Evolutionary conservation across 2,329 filamentous ascomycete species (phyloP), one percentile per base, ranked within the genome.

Genomic region (Phaeoacremonium minimum): DNA sequence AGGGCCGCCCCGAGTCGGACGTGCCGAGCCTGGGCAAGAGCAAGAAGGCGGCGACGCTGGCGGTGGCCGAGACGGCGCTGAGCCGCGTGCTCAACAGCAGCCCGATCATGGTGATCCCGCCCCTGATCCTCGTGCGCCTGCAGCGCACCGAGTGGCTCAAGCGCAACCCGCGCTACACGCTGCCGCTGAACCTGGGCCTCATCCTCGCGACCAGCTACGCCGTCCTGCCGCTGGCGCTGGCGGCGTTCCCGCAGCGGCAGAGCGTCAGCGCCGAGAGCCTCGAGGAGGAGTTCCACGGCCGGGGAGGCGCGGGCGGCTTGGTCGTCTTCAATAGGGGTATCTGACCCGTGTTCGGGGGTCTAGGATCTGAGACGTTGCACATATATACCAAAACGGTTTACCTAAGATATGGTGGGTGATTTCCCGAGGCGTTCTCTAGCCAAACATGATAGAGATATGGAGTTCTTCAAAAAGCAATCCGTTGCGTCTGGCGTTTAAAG

Each of bases 271-370:
- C 85, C 2, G 74, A 77, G 18, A 80, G 69, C 34, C 66, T 98
- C 38, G 93, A 97, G 71, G 71, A 84, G 45, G 87, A 95, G 63
- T 97, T 98, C 59, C 84, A 83, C 64, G 83, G 80, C 6, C 77
- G 77, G 38, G 90, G 88, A 19, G 91, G 90, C 1, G 76, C 83
- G 45, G 76, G 77, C 37, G 90, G 87, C 0, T 71, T 88, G 68
- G 86, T 98, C n/a, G 87, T 94, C 58, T 97, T 98, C 64, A 97
- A 98, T 63, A 79, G 93, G 53, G 93, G 93, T 11, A 91, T 98
- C 51, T 96, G 67, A 64, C n/a, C 17, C 29, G 14, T 8, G 20
- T n/a, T 15, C n/a, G n/a, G n/a, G n/a, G n/a, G n/a, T n/a, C n/a
- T n/a, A n/a, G n/a, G n/a, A n/a, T n/a, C n/a, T n/a, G n/a, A n/a